These are phyloP conservation scores for Seiridium cupressi DNA, from an alignment of 2,329 filamentous ascomycete species.

Conservation along the genomic window DNA sequence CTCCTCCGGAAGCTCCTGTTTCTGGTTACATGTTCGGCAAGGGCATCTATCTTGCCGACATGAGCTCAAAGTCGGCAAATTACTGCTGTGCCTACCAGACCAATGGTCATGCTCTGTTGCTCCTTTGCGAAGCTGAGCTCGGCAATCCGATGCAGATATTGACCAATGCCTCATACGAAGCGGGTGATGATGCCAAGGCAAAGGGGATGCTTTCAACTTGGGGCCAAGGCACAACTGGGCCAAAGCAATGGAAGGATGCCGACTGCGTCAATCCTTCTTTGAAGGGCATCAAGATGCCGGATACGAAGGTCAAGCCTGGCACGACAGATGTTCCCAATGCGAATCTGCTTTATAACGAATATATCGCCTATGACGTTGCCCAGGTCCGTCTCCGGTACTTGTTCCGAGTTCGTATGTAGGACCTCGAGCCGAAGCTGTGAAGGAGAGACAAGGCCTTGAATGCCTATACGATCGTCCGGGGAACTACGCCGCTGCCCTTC, in stretches of 20 bases:
- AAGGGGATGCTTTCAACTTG: slow-evolving; percentile 65
- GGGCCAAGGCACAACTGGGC: slow-evolving; percentile 65
- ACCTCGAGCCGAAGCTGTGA: not conserved
- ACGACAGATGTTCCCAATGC: slow-evolving; percentile 44
- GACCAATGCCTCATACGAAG: slow-evolving; percentile 54
- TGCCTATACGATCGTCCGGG: too few relatives aligned
- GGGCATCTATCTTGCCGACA: slow-evolving; percentile 84
- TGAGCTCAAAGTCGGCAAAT: slow-evolving; percentile 77
- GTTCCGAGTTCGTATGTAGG: slow-evolving; percentile 58
- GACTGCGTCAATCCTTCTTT: slow-evolving; percentile 61
- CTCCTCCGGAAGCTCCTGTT: slow-evolving; percentile 77
- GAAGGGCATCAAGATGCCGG: slow-evolving; percentile 67
- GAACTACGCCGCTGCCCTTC: too few relatives aligned
- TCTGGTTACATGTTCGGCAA: slow-evolving; percentile 88
- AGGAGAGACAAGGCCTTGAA: not conserved
- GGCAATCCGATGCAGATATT: slow-evolving; percentile 72
- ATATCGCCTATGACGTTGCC: slow-evolving; percentile 67
- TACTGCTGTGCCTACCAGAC: slow-evolving; percentile 67
- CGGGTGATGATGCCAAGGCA: slow-evolving; percentile 60
- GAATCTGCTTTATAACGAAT: slow-evolving; percentile 68
- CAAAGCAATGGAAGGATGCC: slow-evolving; percentile 74
- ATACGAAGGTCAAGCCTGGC: slow-evolving; percentile 43
- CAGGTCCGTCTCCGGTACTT: slow-evolving; percentile 71
- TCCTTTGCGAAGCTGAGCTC: slow-evolving; percentile 83
- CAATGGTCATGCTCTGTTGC: slow-evolving; percentile 68